Evolutionary conservation across 1,139 yeast species (phyloP).

Genomic region (Saccharomyces pastorianus): DNA sequence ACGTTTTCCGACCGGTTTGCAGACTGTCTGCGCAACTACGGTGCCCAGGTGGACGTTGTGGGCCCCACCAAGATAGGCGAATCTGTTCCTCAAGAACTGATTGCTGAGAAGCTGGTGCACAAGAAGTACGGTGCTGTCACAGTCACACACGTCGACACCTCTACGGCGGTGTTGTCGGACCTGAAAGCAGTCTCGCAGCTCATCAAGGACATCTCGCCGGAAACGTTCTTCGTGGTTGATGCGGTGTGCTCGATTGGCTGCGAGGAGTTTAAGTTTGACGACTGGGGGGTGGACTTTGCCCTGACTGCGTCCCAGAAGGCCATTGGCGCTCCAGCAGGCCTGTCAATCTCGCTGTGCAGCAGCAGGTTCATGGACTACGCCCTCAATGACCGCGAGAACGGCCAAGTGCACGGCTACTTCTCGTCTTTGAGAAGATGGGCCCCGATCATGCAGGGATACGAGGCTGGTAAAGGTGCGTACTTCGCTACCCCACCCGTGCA

Average conservation of each 20-base stretch:
- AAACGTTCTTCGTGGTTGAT: constrained; percentile 76
- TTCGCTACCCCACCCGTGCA: constrained; percentile 94
- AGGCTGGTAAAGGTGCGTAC: constrained; percentile 72
- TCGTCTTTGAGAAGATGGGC: constrained; percentile 80
- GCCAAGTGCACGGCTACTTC: constrained; percentile 46
- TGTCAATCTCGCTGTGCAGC: constrained; percentile 69
- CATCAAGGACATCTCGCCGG: constrained; percentile 62
- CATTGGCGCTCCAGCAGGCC: constrained; percentile 89
- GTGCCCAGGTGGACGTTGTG: constrained; percentile 53
- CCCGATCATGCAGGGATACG: constrained; percentile 83
- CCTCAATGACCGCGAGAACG: constrained; percentile 25
- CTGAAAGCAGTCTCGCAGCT: constrained; percentile 54
- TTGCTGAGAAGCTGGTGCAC: constrained; percentile 47
- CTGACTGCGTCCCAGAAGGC: constrained; percentile 95
- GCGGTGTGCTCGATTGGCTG: constrained; percentile 93
- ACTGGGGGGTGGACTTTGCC: constrained; percentile 84
- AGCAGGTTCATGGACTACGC: constrained; percentile 65
- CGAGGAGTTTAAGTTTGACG: constrained; percentile 76
- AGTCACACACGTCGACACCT: constrained; percentile 91
- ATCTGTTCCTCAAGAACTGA: constrained; percentile 45
- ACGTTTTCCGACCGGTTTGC: constrained; percentile 88
- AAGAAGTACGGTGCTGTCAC: constrained; percentile 62
- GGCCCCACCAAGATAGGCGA: constrained; percentile 64
- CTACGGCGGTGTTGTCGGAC: constrained; percentile 81
- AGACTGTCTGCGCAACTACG: constrained; percentile 65